A percentile compares a stretch with the other conserved stretches of the same genome.
Conservation (phyloP, 148 eudicot genomes). For the Chenopodium suecicum region DNA sequence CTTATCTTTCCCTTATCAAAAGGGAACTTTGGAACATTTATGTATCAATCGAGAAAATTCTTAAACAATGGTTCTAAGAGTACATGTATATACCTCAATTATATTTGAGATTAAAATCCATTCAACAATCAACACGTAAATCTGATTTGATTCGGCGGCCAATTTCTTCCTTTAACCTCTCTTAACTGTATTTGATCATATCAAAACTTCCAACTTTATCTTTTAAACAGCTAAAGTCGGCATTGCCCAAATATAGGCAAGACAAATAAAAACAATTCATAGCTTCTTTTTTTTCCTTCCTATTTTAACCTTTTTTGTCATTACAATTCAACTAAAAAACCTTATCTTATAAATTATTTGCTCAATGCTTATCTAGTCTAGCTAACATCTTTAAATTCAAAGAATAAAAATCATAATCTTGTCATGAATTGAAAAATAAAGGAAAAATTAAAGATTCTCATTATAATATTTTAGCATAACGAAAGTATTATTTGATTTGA, state of each 20-base stretch:
- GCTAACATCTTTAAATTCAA: background rate
- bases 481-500: background rate
- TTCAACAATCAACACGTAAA: background rate
- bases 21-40: constrained; percentile 13
- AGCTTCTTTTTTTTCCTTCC: background rate
- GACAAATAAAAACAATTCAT: background rate
- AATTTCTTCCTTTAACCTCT: constrained; percentile 2
- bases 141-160: background rate
- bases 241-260: constrained; percentile 9
- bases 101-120: background rate
- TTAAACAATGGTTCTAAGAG: background rate
- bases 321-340: constrained; percentile 1
- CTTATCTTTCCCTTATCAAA: constrained; percentile 23
- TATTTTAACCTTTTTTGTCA: background rate
- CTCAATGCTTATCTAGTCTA: constrained; percentile 5
- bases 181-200: constrained; percentile 18
- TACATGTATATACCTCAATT: constrained; percentile 8
- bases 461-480: background rate
- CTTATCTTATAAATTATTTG: constrained; percentile 1
- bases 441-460: background rate
- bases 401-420: background rate
- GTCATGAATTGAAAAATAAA: too few relatives aligned
- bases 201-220: background rate
- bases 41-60: background rate
- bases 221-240: background rate